A percentile compares a stretch with the other conserved stretches of the same genome.
Conservation (phyloP, 1,284 basidiomycete species). For the Cerrena zonata region DNA sequence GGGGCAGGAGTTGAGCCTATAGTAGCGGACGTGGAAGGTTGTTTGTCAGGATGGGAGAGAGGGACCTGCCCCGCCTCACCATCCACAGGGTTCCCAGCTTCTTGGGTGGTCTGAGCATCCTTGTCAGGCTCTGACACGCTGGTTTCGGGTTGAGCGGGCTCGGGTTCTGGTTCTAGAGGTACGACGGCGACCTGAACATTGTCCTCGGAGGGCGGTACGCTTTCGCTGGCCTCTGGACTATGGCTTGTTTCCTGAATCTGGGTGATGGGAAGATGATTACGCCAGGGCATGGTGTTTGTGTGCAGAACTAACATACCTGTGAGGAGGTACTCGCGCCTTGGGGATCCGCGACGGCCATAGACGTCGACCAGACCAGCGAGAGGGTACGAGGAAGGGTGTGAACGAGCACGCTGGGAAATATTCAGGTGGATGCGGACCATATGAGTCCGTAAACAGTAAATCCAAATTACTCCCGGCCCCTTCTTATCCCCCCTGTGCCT, state of each 20-base stretch:
- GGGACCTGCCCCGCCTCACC: conserved; percentile 9
- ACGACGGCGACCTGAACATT: neutral
- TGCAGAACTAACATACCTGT: conserved; percentile 1
- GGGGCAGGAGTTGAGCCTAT: neutral
- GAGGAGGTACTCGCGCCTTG: neutral
- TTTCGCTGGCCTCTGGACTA: conserved; percentile 1
- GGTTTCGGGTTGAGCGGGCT: neutral
- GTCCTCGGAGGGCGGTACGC: neutral
- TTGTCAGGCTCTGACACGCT: neutral
- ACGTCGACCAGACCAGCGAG: conserved; percentile 1
- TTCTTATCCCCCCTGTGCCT: too few species aligned
- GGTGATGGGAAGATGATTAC: neutral
- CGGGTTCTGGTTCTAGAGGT: neutral
- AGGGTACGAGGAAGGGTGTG: conserved; percentile 2
- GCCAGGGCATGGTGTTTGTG: neutral
- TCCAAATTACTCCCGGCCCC: too few species aligned
- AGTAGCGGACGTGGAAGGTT: neutral
- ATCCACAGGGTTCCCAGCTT: conserved; percentile 14
- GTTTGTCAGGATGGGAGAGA: neutral
- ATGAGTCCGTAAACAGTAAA: too few species aligned
- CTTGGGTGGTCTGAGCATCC: conserved; percentile 6
- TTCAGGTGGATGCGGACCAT: neutral
- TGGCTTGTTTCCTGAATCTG: neutral
- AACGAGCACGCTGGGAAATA: neutral
- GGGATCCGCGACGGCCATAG: conserved; percentile 7